These are phyloP conservation scores for Citrus hindsii DNA, from an alignment of 345 rosid genomes.

Conservation along the genomic window DNA sequence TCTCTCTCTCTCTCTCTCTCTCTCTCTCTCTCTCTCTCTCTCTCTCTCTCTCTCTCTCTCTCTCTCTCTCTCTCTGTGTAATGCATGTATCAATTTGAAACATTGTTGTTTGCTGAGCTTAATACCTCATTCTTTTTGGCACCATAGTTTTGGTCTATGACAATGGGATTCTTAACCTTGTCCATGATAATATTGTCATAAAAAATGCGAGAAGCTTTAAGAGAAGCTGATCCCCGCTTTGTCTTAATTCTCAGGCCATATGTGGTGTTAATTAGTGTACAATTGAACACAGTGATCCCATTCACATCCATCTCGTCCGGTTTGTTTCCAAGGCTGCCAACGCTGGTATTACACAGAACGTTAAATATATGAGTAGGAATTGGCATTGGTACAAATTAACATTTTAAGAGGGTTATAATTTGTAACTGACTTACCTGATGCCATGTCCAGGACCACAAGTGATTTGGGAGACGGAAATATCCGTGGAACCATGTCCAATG, in stretches of 20 bases:
- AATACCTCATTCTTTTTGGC: not conserved
- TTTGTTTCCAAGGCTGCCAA: constrained; percentile 45
- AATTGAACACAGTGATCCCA: constrained; percentile 28
- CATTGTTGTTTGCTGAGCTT: too few relatives aligned
- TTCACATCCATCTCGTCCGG: constrained; percentile 27
- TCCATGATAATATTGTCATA: constrained; percentile 35
- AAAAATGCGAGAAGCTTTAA: constrained; percentile 25
- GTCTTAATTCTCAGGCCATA: constrained; percentile 44
- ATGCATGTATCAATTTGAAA: too few relatives aligned
- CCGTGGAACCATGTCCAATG: constrained; percentile 30
- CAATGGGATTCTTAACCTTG: constrained; percentile 30
- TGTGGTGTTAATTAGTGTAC: constrained; percentile 27
- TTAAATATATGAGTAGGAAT: too few relatives aligned
- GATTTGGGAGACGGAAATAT: constrained; percentile 16
- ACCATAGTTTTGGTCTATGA: constrained; percentile 42
- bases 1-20: too few relatives aligned
- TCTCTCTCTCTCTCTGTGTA: too few relatives aligned
- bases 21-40: too few relatives aligned
- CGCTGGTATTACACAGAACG: constrained; percentile 12
- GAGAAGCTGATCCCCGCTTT: constrained; percentile 11
- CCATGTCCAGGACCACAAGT: constrained; percentile 55
- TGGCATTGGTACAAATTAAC: too few relatives aligned
- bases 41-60: too few relatives aligned
- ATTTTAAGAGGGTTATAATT: too few relatives aligned
- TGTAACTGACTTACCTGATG: constrained; percentile 23